Evolutionary conservation across 345 rosid species (phyloP).

Genomic region (Iberis pinnata): DNA sequence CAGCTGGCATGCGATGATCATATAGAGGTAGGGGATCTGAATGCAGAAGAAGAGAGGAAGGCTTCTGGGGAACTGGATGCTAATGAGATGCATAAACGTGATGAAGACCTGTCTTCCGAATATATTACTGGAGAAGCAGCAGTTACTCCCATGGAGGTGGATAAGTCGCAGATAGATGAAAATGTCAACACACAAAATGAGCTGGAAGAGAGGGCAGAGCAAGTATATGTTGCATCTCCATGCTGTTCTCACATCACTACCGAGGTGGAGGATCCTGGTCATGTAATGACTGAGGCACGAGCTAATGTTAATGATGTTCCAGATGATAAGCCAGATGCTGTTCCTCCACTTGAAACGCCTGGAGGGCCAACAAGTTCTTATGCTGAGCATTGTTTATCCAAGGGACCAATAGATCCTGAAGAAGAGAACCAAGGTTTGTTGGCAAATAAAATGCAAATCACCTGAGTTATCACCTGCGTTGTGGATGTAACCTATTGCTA

Average conservation of each 20-base stretch:
- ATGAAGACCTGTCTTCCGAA: slow-evolving; percentile 28
- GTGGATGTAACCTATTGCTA: slow-evolving; percentile 10
- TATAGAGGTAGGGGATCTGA: slow-evolving; percentile 51
- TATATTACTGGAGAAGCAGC: slow-evolving; percentile 30
- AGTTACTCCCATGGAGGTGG: slow-evolving; percentile 27
- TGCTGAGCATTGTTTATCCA: slow-evolving; percentile 34
- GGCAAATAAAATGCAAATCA: slow-evolving; percentile 5
- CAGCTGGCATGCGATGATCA: slow-evolving; percentile 59
- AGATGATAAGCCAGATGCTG: slow-evolving; percentile 28
- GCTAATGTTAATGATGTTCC: slow-evolving; percentile 17
- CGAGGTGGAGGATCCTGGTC: slow-evolving; percentile 37
- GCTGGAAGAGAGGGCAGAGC: slow-evolving; percentile 36
- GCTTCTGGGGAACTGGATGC: slow-evolving; percentile 29
- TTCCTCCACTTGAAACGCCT: slow-evolving; percentile 28
- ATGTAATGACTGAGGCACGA: slow-evolving; percentile 27
- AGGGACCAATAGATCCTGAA: slow-evolving; percentile 28
- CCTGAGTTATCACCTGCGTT: background rate
- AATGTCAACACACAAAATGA: slow-evolving; percentile 26
- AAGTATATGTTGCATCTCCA: slow-evolving; percentile 37
- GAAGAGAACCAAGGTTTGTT: slow-evolving; percentile 24
- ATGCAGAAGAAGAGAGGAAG: slow-evolving; percentile 34
- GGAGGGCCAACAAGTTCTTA: slow-evolving; percentile 24
- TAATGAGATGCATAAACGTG: slow-evolving; percentile 25
- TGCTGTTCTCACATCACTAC: slow-evolving; percentile 38
- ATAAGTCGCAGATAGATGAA: slow-evolving; percentile 29